phyloP scores from a whole-genome alignment of 2,329 filamentous ascomycete species.

The Dactylellina haptotyla region DNA sequence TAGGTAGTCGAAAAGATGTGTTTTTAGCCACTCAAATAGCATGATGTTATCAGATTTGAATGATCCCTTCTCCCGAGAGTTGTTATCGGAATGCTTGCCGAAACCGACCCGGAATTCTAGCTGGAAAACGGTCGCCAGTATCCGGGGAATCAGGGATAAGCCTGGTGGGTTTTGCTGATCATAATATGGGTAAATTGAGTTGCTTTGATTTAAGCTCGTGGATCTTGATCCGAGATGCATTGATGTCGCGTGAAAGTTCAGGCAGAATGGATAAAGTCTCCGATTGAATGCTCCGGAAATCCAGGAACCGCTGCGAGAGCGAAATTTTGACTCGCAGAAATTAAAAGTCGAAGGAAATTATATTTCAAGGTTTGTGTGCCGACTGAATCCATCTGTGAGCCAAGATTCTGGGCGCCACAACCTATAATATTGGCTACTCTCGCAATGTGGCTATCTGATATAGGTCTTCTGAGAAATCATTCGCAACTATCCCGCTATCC shows the following conservation, averaged over 20 bases:
- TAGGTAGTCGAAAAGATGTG: no score
- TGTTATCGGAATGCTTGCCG: conserved; percentile 27
- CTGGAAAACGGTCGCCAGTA: conserved; percentile 46
- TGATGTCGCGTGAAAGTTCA: conserved; percentile 20
- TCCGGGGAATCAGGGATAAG: conserved; percentile 48
- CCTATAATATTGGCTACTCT: neutral
- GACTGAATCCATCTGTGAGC: neutral
- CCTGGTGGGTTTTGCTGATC: conserved; percentile 3
- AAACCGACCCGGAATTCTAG: conserved; percentile 5
- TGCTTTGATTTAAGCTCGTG: conserved; percentile 4
- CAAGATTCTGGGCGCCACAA: conserved; percentile 2
- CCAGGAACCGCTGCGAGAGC: neutral
- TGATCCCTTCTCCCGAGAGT: conserved; percentile 7
- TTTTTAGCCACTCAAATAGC: no score
- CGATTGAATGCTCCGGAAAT: conserved; percentile 26
- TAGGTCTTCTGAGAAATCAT: neutral
- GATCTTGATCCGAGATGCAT: conserved; percentile 17
- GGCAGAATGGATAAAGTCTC: conserved; percentile 52
- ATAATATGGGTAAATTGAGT: conserved; percentile 30
- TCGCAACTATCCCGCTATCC: conserved; percentile 2
- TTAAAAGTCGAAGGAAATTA: no score
- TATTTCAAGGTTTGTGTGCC: no score
- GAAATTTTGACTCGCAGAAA: no score
- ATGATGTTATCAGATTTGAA: no score
- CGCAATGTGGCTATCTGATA: neutral